A percentile compares a stretch with the other conserved stretches of the same genome.
Evolutionary conservation across 2,329 filamentous ascomycete species (phyloP).

Genomic region (Venturia carpophila): DNA sequence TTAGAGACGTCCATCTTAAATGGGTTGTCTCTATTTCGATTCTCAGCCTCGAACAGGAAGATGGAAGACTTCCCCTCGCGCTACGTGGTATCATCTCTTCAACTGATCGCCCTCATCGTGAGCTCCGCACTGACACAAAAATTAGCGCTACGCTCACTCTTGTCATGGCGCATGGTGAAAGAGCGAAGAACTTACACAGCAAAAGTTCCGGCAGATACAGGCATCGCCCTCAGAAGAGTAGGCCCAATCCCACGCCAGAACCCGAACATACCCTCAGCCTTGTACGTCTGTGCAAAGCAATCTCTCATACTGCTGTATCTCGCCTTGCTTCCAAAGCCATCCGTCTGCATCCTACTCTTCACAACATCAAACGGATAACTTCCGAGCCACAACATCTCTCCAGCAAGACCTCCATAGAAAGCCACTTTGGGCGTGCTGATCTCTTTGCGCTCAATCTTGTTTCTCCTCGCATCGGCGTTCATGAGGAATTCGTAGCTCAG

Average conservation of each 20-base stretch:
- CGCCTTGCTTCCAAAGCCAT: conserved; percentile 70
- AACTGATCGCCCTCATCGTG: conserved; percentile 35
- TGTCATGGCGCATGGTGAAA: neutral
- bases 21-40: no score
- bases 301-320: conserved; percentile 77
- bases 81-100: conserved; percentile 16
- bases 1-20: no score
- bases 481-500: conserved; percentile 92
- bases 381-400: conserved; percentile 84
- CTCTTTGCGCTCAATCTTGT: conserved; percentile 64
- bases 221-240: conserved; percentile 89
- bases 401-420: conserved; percentile 83
- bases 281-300: conserved; percentile 78
- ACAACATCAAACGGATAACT: conserved; percentile 96
- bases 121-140: conserved; percentile 26
- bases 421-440: conserved; percentile 82
- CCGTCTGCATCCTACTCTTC: conserved; percentile 99
- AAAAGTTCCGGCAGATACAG: conserved; percentile 96
- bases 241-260: conserved; percentile 95
- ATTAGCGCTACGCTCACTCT: conserved; percentile 7
- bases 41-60: no score
- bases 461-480: conserved; percentile 77
- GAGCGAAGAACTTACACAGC: conserved; percentile 50
- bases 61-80: neutral
- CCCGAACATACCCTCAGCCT: conserved; percentile 65